A percentile compares a stretch with the other conserved stretches of the same genome.
Evolutionary conservation across 1,284 basidiomycete species (phyloP).

Genomic region (Marasmius tenuissimus): DNA sequence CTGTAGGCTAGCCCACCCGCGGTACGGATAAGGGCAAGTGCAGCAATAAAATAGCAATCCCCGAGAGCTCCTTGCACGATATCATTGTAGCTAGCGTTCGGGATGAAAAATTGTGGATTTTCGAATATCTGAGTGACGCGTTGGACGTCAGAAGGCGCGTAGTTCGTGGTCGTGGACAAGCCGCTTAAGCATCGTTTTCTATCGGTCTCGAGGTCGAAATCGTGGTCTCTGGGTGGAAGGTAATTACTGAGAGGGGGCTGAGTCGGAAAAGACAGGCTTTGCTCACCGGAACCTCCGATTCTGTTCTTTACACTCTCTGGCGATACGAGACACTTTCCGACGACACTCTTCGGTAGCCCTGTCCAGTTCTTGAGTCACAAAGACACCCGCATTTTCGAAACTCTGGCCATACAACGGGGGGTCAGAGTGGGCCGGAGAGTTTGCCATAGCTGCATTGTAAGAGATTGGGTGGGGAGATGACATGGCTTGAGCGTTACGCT

Average conservation of each 20-base stretch:
- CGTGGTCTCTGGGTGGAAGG: conserved; percentile 22
- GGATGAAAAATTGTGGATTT: conserved; percentile 35
- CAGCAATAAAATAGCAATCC: conserved; percentile 42
- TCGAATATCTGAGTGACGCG: conserved; percentile 39
- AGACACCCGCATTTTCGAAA: neutral
- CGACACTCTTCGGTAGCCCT: neutral
- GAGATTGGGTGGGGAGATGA: no score
- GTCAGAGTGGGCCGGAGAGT: no score
- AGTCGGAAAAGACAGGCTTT: neutral
- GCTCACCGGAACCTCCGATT: conserved; percentile 39
- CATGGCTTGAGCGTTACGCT: no score
- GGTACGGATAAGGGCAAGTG: conserved; percentile 35
- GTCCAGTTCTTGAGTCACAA: neutral
- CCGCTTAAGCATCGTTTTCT: conserved; percentile 26
- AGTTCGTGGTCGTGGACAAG: conserved; percentile 8
- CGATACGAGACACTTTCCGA: conserved; percentile 23
- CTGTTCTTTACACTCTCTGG: conserved; percentile 33
- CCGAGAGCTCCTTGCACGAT: conserved; percentile 38
- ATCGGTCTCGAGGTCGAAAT: conserved; percentile 29
- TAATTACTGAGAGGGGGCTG: neutral
- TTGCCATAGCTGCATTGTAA: no score
- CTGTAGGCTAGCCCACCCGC: conserved; percentile 36
- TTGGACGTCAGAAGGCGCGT: conserved; percentile 29
- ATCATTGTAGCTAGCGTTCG: conserved; percentile 31
- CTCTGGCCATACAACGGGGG: no score